These are phyloP conservation scores for Ophiostoma populinum DNA, from an alignment of 2,329 filamentous ascomycete species.

Conservation along the genomic window DNA sequence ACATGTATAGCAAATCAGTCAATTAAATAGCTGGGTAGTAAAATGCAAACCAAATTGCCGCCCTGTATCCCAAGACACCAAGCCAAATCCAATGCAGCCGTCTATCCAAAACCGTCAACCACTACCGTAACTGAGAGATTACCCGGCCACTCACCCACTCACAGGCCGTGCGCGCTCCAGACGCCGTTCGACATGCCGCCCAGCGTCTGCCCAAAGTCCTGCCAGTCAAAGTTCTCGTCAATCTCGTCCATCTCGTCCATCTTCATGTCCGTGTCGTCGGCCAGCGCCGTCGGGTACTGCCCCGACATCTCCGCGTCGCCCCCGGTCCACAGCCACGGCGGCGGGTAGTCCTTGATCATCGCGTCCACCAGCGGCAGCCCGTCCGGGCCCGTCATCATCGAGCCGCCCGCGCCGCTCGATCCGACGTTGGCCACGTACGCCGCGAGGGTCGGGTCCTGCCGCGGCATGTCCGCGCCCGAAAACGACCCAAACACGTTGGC, in stretches of 20 bases:
- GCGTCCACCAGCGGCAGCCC: conserved; percentile 19
- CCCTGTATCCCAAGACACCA: too few species aligned
- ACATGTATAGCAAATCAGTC: too few species aligned
- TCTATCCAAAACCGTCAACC: too few species aligned
- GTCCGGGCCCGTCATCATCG: too few species aligned
- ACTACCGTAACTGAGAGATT: too few species aligned
- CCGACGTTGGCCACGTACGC: conserved; percentile 4
- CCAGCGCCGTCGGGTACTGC: conserved; percentile 9
- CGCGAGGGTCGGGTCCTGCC: conserved; percentile 10
- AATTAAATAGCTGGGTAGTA: too few species aligned
- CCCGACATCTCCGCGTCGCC: conserved; percentile 9
- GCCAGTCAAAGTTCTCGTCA: conserved; percentile 22
- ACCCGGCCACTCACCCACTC: too few species aligned
- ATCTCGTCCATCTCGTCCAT: conserved; percentile 23
- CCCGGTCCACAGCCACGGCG: conserved; percentile 36
- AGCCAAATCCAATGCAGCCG: too few species aligned
- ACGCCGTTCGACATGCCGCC: conserved; percentile 15
- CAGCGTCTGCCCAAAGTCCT: conserved; percentile 20
- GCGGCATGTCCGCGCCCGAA: conserved; percentile 9
- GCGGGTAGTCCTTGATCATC: conserved; percentile 28
- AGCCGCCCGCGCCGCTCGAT: neutral
- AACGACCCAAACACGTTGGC: conserved; percentile 7
- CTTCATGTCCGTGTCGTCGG: conserved; percentile 18
- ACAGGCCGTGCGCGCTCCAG: conserved; percentile 12
- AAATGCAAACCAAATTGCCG: too few species aligned